A percentile compares a stretch with the other conserved stretches of the same genome.
phyloP scores from a whole-genome alignment of 257 asterid genomes.

The Lantana camara region DNA sequence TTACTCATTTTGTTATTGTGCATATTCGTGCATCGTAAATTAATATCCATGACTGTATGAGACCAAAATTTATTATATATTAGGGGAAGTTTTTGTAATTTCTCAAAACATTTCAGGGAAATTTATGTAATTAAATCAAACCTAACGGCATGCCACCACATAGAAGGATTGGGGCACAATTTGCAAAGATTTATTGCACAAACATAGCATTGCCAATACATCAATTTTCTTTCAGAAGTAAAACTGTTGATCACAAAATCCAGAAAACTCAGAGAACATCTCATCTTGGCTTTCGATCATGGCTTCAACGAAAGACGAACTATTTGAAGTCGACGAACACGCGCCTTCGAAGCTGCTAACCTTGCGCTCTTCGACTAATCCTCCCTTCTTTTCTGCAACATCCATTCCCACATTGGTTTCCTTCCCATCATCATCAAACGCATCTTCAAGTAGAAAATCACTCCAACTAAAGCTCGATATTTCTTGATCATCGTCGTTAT shows the following conservation, averaged over 20 bases:
- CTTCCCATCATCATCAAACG: conserved; percentile 31
- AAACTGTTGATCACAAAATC: conserved; percentile 62
- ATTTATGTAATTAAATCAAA: neutral
- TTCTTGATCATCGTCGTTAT: conserved; percentile 29
- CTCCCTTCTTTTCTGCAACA: conserved; percentile 23
- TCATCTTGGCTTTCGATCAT: conserved; percentile 75
- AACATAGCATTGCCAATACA: neutral
- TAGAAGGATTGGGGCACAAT: neutral
- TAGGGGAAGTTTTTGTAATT: no score
- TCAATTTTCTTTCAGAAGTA: conserved; percentile 17
- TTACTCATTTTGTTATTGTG: no score
- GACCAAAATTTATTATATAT: no score
- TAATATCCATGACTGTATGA: no score
- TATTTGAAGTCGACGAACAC: conserved; percentile 33
- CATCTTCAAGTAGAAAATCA: conserved; percentile 78
- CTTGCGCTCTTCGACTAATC: conserved; percentile 17
- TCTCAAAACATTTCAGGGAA: no score
- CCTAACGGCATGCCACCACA: neutral
- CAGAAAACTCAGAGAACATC: conserved; percentile 55
- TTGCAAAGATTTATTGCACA: neutral
- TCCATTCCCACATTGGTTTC: conserved; percentile 13
- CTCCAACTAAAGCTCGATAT: conserved; percentile 62
- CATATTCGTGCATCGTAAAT: no score
- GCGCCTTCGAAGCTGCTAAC: conserved; percentile 32
- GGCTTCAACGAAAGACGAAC: conserved; percentile 77